Percentiles rank a stretch among this genome's conserved stretches.
Conservation (phyloP, 169 alveolate species). For the Babesia caballi region DNA sequence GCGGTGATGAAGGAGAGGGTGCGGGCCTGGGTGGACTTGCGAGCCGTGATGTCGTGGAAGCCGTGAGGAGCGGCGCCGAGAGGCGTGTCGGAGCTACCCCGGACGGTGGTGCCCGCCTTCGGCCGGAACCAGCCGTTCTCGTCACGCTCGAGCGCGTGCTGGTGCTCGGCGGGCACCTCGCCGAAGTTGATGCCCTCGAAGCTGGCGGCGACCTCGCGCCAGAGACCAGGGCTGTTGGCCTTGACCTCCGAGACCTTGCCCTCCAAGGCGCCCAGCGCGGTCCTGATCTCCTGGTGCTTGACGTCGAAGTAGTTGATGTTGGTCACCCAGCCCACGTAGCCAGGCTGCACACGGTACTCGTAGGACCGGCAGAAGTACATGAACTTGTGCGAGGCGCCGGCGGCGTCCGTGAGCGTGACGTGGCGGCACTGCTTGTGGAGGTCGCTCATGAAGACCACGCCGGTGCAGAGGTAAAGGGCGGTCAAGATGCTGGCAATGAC, state of each 20-base stretch:
- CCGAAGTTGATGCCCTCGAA: conserved; percentile 25
- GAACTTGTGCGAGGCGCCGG: conserved; percentile 12
- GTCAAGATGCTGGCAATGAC: conserved; percentile 80
- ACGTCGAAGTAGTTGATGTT: conserved; percentile 82
- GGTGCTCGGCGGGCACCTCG: conserved; percentile 55
- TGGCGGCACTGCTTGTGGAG: conserved; percentile 71
- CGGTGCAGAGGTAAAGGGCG: conserved; percentile 84
- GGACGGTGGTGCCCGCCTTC: neutral
- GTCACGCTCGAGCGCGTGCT: conserved; percentile 45
- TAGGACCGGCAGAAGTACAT: conserved; percentile 82
- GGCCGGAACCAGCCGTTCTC: conserved; percentile 69
- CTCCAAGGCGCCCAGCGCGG: conserved; percentile 80
- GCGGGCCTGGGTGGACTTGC: conserved; percentile 83
- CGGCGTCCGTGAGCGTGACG: conserved; percentile 51
- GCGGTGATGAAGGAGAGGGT: conserved; percentile 87
- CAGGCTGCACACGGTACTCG: conserved; percentile 77
- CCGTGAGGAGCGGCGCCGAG: conserved; percentile 70
- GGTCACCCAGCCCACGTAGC: conserved; percentile 86
- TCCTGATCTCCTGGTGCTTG: conserved; percentile 59
- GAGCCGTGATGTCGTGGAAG: conserved; percentile 76
- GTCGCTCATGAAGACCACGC: conserved; percentile 72
- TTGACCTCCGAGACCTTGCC: conserved; percentile 65
- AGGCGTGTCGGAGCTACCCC: conserved; percentile 6
- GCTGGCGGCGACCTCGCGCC: conserved; percentile 30
- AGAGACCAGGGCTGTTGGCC: conserved; percentile 41